Base-by-base conservation (phyloP, 495 filamentous ascomycete species). In the Penicillium fimorum region DNA sequence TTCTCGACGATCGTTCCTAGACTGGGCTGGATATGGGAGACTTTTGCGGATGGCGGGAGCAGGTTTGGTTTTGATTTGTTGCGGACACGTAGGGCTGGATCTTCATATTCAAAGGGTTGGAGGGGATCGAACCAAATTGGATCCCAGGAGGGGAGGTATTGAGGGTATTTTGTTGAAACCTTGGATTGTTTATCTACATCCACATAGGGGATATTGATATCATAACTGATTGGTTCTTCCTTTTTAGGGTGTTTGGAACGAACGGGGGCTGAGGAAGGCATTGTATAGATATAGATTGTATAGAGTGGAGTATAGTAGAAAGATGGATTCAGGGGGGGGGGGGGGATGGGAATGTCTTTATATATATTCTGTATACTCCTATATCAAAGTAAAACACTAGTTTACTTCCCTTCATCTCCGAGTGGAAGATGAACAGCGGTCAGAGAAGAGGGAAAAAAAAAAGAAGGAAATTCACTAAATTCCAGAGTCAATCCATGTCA, bases 1-100 rank as follows among this genome's bases (percentile, higher is more conserved):
- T 88, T 88, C 57, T 84, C 77, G 56, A 93, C 72, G 60, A 91
- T 82, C 27, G 84, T 89, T 59, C 89, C 88, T 61, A 90, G 83
- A 33, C 77, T 78, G 10, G 87, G 87, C 22, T 86, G 88, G 60
- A 87, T 84, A 60, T 87, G 82, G 60, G 78, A 78, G 44, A 86
- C 73, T 66, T 66, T 76, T 44, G 70, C 79, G 74, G 42, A 68
- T 33, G 52, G 41, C 1, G 69, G 72, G 32, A 88, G 74, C 1
- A 88, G 76, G 60, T 83, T 82, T 27, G 75, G 77, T 67, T 84
- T 86, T 53, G 73, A 67, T 55, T 79, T 82, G 67, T 85, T 76
- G 45, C 78, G 76, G 4, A 78, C 77, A 33, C 71, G 76, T 44
- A 84, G 75, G 8, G 82, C 84, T 27, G 81, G 80, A 69, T 87